Base-by-base conservation (phyloP, 176 grass and related monocot species). In the Oryza brachyantha region DNA sequence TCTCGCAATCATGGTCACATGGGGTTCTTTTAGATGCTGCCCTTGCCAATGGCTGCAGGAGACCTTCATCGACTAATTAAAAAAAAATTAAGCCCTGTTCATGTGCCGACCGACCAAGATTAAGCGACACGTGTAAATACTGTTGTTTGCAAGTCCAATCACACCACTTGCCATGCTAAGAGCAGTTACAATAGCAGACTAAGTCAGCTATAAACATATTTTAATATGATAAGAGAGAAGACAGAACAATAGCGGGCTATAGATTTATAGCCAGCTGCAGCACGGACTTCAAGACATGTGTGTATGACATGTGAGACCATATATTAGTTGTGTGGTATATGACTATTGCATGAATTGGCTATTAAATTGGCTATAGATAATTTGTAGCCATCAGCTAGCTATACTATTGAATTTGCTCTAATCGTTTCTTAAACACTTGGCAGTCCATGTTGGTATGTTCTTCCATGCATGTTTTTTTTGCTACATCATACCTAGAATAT, bases 1-100 rank as follows among this genome's bases (percentile, higher is more conserved):
- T 9, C 2, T 9, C 2, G 7, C 59, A 61, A 54, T 79, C 69
- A 43, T 75, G 76, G 25, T 41, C 81, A 80, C 75, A 80, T 88
- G 86, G 86, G 61, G 8, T 34, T 1, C 4, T 13, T 54, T 76
- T 29, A 16, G 86, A 79, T 84, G 86, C 61, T 84, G 80, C 79
- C 75, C 12, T n/a, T 48, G 19, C 79, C 54, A 32, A 26, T 58
- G 45, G 36, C 70, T 32, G 67, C n/a, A 48, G 43, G 54, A 25
- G 13, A 50, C 14, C 17, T 32, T n/a, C 34, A 87, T 21, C 41
- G 29, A 62, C 25, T 19, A 77, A 54, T 13, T 43, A 32, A 32
- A 55, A 55, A 55, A 21, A 29, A 29, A 11, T 21, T 7, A 5
- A 62, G 24, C n/a, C 0, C 10, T 25, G 48, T 38, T 68, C 68